Conservation (phyloP, 2,329 filamentous ascomycete species). For the Fusarium annulatum region DNA sequence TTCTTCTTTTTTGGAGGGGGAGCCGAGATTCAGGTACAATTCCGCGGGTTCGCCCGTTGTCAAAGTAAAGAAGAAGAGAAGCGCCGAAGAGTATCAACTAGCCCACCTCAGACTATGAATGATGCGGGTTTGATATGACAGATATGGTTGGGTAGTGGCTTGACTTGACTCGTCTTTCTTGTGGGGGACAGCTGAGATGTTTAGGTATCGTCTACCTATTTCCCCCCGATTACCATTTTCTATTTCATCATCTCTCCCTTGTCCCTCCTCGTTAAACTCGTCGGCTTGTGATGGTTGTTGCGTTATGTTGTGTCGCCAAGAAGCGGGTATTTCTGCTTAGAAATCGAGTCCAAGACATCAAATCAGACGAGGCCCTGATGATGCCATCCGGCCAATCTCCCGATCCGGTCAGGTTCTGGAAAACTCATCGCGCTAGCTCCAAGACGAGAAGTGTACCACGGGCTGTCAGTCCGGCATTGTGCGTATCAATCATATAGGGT, state of each 20-base stretch:
- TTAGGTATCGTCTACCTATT: neutral
- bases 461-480: neutral
- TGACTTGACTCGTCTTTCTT: neutral
- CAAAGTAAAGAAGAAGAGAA: conserved; percentile 20
- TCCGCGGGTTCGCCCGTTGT: conserved; percentile 22
- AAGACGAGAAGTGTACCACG: conserved; percentile 13
- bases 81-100: conserved; percentile 14
- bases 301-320: conserved; percentile 15
- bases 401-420: conserved; percentile 29
- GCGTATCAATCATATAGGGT: conserved; percentile 5
- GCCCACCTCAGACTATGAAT: neutral
- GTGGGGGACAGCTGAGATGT: conserved; percentile 7
- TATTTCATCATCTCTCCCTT: neutral
- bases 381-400: conserved; percentile 40
- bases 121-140: neutral
- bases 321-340: conserved; percentile 40
- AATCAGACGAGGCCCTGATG: conserved; percentile 40
- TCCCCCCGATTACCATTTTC: neutral
- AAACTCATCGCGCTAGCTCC: conserved; percentile 33
- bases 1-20: neutral
- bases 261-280: neutral
- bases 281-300: conserved; percentile 24
- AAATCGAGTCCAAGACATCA: conserved; percentile 37
- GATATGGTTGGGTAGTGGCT: conserved; percentile 15
- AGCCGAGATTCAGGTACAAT: conserved; percentile 23